Evolutionary conservation across 1,284 basidiomycete species (phyloP), one percentile per base, ranked within the genome.

Genomic region (Cryptococcus deneoformans): DNA sequence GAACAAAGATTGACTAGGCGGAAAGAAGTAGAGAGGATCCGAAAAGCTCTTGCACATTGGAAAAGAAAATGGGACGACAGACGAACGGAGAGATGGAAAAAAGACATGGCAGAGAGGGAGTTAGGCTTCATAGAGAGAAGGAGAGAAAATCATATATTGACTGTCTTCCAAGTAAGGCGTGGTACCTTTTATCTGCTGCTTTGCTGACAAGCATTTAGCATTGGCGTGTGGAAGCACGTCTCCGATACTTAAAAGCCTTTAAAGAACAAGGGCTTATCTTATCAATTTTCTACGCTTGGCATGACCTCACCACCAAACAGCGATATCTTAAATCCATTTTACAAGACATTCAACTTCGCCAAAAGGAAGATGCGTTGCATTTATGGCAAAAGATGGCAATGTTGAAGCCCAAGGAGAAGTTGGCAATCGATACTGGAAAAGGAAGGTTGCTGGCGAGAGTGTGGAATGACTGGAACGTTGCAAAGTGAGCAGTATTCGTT

Each of bases 1-100:
- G 66, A 67, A 40, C 34, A 6, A 6, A 14, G 29, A 20, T 63
- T 54, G 35, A 36, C 7, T 1, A 50, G 46, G 1, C 46, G 56
- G 1, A 37, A 36, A 5, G 53, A 61, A 29, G 16, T 50, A 20
- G 29, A 42, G 20, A 39, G 55, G 11, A n/a, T 46, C 4, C 50
- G 47, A 8, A 9, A 24, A 1, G 47, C 59, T 1, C 71, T 68
- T 64, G 56, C 46, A 34, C 43, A 48, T 24, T 76, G 75, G 72
- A 59, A 67, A 20, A 12, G 38, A 12, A 59, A 52, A 20, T 50
- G 67, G 29, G 61, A 62, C 34, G 57, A 58, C 48, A 56, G 40
- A 9, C 60, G 65, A 34, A 73, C 66, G 2, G 58, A 62, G 46
- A 57, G 67, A n/a, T 75, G 69, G 71, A 63, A 69, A 56, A 46